Percentiles rank a stretch among this genome's conserved stretches.
Evolutionary conservation across 768 basidiomycete species (phyloP).

Genomic region (Favolaschia claudopus): DNA sequence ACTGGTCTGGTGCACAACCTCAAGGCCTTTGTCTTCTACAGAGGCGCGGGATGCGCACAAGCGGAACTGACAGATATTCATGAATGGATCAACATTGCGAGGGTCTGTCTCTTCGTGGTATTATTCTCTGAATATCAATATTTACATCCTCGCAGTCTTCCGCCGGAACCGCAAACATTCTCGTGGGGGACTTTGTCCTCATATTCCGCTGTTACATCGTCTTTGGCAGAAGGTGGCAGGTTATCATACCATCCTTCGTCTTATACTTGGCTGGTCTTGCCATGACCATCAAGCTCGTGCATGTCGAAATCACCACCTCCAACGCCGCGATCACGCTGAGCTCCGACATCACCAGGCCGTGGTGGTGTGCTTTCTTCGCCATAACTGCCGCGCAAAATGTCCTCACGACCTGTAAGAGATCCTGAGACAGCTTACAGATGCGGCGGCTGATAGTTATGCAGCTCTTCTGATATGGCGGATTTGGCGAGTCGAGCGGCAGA

Average conservation of each 20-base stretch:
- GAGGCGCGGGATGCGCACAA: not conserved
- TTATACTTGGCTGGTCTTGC: conserved; percentile 2
- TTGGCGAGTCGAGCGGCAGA: conserved; percentile 9
- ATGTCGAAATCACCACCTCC: not conserved
- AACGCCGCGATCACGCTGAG: not conserved
- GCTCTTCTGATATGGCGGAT: conserved; percentile 8
- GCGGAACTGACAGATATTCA: conserved; percentile 1
- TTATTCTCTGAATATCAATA: not conserved
- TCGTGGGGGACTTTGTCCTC: conserved; percentile 7
- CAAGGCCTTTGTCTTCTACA: conserved; percentile 3
- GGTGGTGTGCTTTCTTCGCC: not conserved
- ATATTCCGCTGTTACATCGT: conserved; percentile 7
- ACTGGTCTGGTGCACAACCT: conserved; percentile 4
- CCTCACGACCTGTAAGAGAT: conserved; percentile 2
- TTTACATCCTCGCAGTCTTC: not conserved
- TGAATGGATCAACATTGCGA: conserved; percentile 3
- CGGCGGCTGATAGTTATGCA: not conserved
- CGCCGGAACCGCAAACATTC: not conserved
- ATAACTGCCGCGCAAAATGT: not conserved
- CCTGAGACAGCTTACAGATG: not conserved
- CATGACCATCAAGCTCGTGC: not conserved
- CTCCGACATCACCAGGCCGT: not conserved
- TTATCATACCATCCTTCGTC: conserved; percentile 3
- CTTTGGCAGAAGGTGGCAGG: not conserved
- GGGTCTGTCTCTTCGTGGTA: not conserved